phyloP scores from a whole-genome alignment of 805 yeast genomes.

The Zygoascus bituminiphila region DNA sequence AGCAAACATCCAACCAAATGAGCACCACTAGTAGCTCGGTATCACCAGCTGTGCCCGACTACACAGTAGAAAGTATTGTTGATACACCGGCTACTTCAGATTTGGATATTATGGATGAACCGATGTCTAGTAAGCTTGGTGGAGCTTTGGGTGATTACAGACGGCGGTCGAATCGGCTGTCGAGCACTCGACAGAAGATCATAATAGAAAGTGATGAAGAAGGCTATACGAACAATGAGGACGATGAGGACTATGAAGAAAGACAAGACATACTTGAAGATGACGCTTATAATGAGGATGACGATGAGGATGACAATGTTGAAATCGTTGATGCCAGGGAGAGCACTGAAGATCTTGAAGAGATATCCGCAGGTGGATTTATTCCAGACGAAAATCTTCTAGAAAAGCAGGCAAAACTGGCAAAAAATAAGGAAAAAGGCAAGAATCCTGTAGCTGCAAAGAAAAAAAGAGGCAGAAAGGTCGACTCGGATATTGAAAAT shows the following conservation, averaged over 20 bases:
- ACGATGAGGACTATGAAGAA: slow-evolving; percentile 3
- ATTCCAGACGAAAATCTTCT: not conserved
- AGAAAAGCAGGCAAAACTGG: not conserved
- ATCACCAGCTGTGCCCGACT: not conserved
- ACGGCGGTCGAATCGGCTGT: not conserved
- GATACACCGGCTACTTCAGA: slow-evolving; percentile 2
- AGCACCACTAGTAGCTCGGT: too few relatives aligned
- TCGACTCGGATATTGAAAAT: not conserved
- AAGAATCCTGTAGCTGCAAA: not conserved
- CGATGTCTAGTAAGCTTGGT: slow-evolving; percentile 5
- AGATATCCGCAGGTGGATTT: not conserved
- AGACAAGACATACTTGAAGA: not conserved
- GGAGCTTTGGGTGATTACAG: not conserved
- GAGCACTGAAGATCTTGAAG: not conserved
- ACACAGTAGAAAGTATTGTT: not conserved
- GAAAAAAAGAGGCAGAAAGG: not conserved
- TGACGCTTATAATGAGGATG: not conserved
- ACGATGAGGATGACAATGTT: not conserved
- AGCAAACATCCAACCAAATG: too few relatives aligned
- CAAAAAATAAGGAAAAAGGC: not conserved
- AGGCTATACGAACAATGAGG: slow-evolving; percentile 1
- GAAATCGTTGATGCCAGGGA: not conserved
- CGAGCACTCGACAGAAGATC: not conserved
- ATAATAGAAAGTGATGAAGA: slow-evolving; percentile 2
- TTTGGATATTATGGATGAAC: not conserved